phyloP scores from a whole-genome alignment of 345 rosid genomes.

The Carallia brachiata region DNA sequence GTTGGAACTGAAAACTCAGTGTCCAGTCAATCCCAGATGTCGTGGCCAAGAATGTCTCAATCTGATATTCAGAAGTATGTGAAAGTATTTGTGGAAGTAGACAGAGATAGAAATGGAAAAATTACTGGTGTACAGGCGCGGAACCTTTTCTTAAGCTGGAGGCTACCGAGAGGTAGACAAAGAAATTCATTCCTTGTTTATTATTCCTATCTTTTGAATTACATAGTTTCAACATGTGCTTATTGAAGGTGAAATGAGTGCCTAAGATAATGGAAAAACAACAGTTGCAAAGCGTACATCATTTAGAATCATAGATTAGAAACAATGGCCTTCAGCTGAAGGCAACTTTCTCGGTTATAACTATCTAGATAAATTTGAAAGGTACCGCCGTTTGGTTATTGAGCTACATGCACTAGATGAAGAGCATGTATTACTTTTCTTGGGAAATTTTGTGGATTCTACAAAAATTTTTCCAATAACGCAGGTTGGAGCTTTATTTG shows the following conservation, averaged over 20 bases:
- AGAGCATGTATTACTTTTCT: too few species aligned
- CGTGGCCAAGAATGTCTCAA: conserved; percentile 88
- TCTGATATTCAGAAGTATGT: conserved; percentile 77
- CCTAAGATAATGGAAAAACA: background rate
- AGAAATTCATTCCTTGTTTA: conserved; percentile 11
- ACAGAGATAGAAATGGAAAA: conserved; percentile 88
- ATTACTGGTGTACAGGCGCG: conserved; percentile 86
- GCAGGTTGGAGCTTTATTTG: background rate
- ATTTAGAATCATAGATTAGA: background rate
- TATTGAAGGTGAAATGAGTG: background rate
- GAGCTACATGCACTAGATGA: too few species aligned
- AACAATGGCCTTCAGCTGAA: too few species aligned
- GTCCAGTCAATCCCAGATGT: conserved; percentile 51
- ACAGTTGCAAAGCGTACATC: background rate
- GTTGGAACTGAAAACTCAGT: conserved; percentile 50
- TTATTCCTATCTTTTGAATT: conserved; percentile 1
- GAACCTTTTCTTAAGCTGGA: conserved; percentile 93
- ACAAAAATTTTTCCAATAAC: too few species aligned
- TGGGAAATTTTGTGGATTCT: too few species aligned
- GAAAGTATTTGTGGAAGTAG: conserved; percentile 93
- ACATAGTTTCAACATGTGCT: conserved; percentile 6
- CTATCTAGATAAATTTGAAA: too few species aligned
- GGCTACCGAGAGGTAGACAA: conserved; percentile 85
- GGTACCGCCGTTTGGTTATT: too few species aligned
- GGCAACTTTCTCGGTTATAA: background rate